Percentiles rank a stretch among this genome's conserved stretches.
Conservation (phyloP, 441 rosid genomes). For the Brassica hybrid region DNA sequence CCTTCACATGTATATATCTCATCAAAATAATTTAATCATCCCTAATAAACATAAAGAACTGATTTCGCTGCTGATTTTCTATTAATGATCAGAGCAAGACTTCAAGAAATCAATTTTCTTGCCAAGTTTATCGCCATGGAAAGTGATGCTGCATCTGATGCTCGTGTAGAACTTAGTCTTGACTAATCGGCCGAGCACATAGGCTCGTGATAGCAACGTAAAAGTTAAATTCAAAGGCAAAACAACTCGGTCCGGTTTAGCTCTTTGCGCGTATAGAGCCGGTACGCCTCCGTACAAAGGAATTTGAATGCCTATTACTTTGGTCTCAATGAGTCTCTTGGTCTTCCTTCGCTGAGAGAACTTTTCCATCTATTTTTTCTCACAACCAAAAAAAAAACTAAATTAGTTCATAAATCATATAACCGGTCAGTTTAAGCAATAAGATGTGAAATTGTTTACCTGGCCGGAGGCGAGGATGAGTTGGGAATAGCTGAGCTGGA, state of each 20-base stretch:
- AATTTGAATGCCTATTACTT: constrained; percentile 64
- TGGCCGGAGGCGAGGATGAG: constrained; percentile 82
- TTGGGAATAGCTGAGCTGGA: constrained; percentile 71
- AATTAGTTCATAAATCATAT: neutral
- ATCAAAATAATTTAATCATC: neutral
- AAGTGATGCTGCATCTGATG: constrained; percentile 59
- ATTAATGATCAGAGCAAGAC: constrained; percentile 55
- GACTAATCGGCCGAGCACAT: constrained; percentile 71
- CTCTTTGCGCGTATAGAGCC: constrained; percentile 44
- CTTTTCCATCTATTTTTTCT: constrained; percentile 62
- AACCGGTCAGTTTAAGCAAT: constrained; percentile 8
- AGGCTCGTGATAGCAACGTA: constrained; percentile 67
- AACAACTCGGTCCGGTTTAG: constrained; percentile 46
- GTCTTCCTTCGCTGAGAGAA: constrained; percentile 69
- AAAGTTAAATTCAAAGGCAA: constrained; percentile 78
- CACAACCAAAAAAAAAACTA: neutral
- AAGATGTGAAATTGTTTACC: constrained; percentile 43
- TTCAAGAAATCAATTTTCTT: constrained; percentile 53
- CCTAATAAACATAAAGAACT: neutral
- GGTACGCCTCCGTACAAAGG: constrained; percentile 82
- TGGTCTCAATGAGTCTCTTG: constrained; percentile 48
- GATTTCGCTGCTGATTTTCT: neutral
- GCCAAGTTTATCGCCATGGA: constrained; percentile 64
- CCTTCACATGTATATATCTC: constrained; percentile 7
- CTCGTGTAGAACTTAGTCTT: constrained; percentile 56